phyloP scores from a whole-genome alignment of 1,284 basidiomycete species.

The Erythrobasidium hasegawianum region DNA sequence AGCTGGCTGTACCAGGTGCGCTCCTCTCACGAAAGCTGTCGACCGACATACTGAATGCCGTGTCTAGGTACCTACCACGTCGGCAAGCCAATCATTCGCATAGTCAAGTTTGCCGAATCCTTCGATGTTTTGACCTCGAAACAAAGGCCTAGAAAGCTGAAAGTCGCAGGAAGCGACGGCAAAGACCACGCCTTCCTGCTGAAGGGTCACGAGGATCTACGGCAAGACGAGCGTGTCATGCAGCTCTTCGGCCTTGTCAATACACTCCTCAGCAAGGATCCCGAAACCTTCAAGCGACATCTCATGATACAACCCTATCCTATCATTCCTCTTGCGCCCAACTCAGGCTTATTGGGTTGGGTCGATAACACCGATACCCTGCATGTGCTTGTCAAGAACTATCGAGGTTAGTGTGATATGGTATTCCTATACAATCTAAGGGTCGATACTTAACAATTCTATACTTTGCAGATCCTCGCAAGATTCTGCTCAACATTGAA shows the following conservation, averaged over 20 bases:
- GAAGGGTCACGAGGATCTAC: conserved; percentile 98
- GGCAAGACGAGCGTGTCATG: conserved; percentile 99
- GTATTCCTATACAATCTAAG: not conserved
- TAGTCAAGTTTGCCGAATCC: conserved; percentile 78
- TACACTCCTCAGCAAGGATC: conserved; percentile 86
- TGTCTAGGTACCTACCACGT: conserved; percentile 81
- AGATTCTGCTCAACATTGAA: conserved; percentile 96
- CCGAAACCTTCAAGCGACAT: conserved; percentile 91
- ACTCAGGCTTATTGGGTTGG: conserved; percentile 93
- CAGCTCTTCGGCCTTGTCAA: conserved; percentile 97
- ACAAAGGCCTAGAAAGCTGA: conserved; percentile 83
- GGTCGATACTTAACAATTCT: no score
- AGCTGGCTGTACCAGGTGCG: conserved; percentile 87
- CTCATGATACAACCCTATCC: conserved; percentile 91
- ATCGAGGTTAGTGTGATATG: conserved; percentile 54
- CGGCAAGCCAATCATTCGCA: conserved; percentile 79
- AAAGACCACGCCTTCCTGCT: conserved; percentile 88
- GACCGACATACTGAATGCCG: not conserved
- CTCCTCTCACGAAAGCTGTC: conserved; percentile 1
- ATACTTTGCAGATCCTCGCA: conserved; percentile 65
- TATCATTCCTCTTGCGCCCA: conserved; percentile 92
- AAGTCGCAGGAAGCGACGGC: conserved; percentile 85
- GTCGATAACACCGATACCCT: conserved; percentile 95
- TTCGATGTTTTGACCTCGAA: conserved; percentile 95
- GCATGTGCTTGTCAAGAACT: conserved; percentile 96